These are phyloP conservation scores for Pisolithus sp. DNA, from an alignment of 768 basidiomycete genomes.

Conservation along the genomic window DNA sequence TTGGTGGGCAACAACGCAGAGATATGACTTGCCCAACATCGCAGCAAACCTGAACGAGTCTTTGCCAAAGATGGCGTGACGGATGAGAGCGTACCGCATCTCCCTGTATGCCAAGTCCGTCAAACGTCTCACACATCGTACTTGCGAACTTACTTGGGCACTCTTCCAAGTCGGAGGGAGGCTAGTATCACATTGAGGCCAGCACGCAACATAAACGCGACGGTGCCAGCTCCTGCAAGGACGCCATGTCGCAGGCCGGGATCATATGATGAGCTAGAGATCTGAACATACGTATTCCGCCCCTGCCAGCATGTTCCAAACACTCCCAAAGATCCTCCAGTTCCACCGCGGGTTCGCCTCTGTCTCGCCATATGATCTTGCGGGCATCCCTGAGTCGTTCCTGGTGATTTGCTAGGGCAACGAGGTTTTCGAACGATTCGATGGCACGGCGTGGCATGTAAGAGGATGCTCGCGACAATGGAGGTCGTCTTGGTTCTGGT, in stretches of 20 bases:
- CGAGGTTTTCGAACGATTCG: constrained; percentile 77
- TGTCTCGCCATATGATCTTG: constrained; percentile 77
- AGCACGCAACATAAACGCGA: constrained; percentile 79
- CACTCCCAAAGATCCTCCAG: constrained; percentile 58
- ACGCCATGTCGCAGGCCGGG: neutral
- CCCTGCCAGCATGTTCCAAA: constrained; percentile 61
- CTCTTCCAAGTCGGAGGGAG: constrained; percentile 61
- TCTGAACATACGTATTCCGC: constrained; percentile 59
- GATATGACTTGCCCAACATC: constrained; percentile 62
- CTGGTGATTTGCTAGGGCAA: constrained; percentile 79
- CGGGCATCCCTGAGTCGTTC: constrained; percentile 66
- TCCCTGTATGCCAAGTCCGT: constrained; percentile 36
- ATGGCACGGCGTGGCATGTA: constrained; percentile 47
- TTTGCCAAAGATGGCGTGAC: constrained; percentile 75
- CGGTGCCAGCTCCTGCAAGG: constrained; percentile 62
- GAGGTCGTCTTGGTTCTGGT: neutral
- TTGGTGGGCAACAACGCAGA: neutral
- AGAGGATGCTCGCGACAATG: constrained; percentile 21
- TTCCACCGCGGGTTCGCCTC: constrained; percentile 69
- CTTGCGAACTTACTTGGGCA: constrained; percentile 48
- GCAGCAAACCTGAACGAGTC: constrained; percentile 82
- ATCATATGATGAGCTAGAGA: neutral
- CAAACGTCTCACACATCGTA: neutral
- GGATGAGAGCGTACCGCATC: constrained; percentile 58
- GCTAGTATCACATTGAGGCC: constrained; percentile 77